phyloP scores from a whole-genome alignment of 164 flowering plant genomes.

The Sedum album region DNA sequence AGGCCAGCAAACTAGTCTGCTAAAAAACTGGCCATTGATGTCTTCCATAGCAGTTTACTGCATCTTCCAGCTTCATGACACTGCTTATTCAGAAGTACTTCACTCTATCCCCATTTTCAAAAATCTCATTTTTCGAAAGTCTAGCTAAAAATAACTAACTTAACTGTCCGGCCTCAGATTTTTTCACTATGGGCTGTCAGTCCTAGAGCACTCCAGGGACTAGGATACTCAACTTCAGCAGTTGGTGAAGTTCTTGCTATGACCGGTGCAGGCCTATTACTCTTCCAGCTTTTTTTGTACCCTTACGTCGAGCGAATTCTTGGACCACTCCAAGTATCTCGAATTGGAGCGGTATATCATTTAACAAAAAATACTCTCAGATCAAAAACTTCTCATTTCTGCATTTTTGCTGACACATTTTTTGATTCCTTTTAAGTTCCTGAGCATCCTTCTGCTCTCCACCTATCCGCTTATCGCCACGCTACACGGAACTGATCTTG shows the following conservation, averaged over 20 bases:
- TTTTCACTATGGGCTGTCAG: constrained; percentile 84
- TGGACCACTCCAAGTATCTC: constrained; percentile 5
- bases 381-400: neutral
- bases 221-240: constrained; percentile 49
- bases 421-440: neutral
- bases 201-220: constrained; percentile 49
- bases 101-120: neutral
- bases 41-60: constrained; percentile 49
- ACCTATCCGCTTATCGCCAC: constrained; percentile 6
- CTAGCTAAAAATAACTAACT: neutral
- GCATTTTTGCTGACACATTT: neutral
- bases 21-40: constrained; percentile 53
- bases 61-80: constrained; percentile 51
- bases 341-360: neutral
- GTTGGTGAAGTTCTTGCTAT: constrained; percentile 64
- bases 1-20: constrained; percentile 17
- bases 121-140: neutral
- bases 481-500: neutral
- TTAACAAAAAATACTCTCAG: neutral
- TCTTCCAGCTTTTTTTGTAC: constrained; percentile 9
- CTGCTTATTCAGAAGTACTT: constrained; percentile 54
- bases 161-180: constrained; percentile 30
- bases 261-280: constrained; percentile 17
- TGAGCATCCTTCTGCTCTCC: constrained; percentile 2
- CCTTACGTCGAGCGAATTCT: neutral